Base-by-base conservation (phyloP, 345 rosid genomes). In the Eucalyptus brandiana region DNA sequence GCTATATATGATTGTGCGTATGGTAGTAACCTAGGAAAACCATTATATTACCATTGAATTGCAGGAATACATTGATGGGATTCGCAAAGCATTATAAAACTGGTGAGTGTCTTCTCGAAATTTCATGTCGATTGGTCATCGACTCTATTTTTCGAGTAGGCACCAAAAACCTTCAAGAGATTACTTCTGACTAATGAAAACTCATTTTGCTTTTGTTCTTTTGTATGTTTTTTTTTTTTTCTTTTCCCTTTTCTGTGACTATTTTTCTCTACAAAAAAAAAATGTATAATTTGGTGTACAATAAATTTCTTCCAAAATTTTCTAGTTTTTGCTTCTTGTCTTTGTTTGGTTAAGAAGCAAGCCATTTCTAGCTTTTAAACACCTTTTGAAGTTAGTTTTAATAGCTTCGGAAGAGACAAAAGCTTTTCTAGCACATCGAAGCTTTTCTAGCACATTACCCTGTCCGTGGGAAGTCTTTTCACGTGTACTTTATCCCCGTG, bases 41-140 rank as follows among this genome's bases (percentile, higher is more conserved):
- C 80, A 34, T 69, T 69, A 18, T 17, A 5, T 18, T 80, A 49
- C 44, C 60, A 44, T 37, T 87, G 62, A 40, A 40, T n/a, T 92
- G 87, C 89, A 96, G 97, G 94, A 97, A 95, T 91, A 97, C 98
- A 60, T 92, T 97, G 92, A 95, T 96, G 97, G 94, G 97, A 92
- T 94, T 97, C 86, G 96, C 98, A 69, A 97, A 95, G 92, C 98
- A 96, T 90, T 96, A 94, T 90, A 93, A 94, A 91, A 95, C 97
- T 89, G 97, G 97, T 60, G 95, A 95, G 92, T 93, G 91, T 89
- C 94, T 96, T 67, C 97, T 96, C 9, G 94, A 97, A 90, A 96
- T 94, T 62, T 95, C 96, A 69, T 96, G 91, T 91, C 88, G 65
- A 92, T 96, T 95, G 93, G 96, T 97, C 87, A 93, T 97, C 18